phyloP scores from a whole-genome alignment of 2,329 filamentous ascomycete species.

The Colletotrichum melonis region DNA sequence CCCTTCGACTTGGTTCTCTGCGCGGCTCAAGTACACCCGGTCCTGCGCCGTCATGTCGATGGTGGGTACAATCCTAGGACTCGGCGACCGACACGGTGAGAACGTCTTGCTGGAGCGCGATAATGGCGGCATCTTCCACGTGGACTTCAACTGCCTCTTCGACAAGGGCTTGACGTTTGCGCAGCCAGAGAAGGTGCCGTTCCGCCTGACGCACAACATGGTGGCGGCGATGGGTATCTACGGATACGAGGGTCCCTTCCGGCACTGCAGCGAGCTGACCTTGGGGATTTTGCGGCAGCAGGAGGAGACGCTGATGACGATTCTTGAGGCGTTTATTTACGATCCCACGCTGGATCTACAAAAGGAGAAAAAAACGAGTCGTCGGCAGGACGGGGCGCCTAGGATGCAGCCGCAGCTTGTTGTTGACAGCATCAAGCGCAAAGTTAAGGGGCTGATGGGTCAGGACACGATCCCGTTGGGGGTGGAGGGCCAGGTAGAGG shows the following conservation, averaged over 20 bases:
- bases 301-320: slow-evolving; percentile 96
- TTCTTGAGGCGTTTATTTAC: slow-evolving; percentile 96
- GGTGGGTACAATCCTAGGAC: slow-evolving; percentile 91
- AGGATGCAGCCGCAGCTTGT: slow-evolving; percentile 76
- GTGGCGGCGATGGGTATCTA: slow-evolving; percentile 96
- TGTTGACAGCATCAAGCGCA: slow-evolving; percentile 87
- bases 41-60: slow-evolving; percentile 99
- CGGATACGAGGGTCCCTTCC: slow-evolving; percentile 92
- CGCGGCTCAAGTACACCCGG: slow-evolving; percentile 88
- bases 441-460: slow-evolving; percentile 84
- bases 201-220: slow-evolving; percentile 99
- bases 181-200: slow-evolving; percentile 94
- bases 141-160: slow-evolving; percentile 99
- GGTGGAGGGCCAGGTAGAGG: slow-evolving; percentile 97
- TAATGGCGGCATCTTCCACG: slow-evolving; percentile 94
- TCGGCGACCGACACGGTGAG: slow-evolving; percentile 96
- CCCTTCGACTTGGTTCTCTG: slow-evolving; percentile 90
- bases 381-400: slow-evolving; percentile 48
- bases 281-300: slow-evolving; percentile 87
- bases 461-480: slow-evolving; percentile 93
- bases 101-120: slow-evolving; percentile 96
- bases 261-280: slow-evolving; percentile 90
- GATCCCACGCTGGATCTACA: slow-evolving; percentile 96
- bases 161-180: slow-evolving; percentile 97
- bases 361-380: slow-evolving; percentile 72